Percentiles rank a stretch among this genome's conserved stretches.
Evolutionary conservation across 2,329 filamentous ascomycete genomes (phyloP).

Genomic region (Zymoseptoria ardabiliae): DNA sequence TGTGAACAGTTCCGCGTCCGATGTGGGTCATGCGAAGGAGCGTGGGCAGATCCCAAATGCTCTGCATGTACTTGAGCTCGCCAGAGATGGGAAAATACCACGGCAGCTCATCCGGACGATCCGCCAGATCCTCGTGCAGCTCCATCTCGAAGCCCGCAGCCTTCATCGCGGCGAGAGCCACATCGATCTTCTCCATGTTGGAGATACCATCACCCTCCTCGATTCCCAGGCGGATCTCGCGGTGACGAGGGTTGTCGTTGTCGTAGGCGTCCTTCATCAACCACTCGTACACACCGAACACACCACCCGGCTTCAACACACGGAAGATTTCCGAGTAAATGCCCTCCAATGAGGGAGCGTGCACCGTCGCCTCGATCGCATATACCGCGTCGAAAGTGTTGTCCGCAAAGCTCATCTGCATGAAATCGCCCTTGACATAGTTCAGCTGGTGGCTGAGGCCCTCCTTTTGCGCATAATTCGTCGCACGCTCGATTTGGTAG

Average conservation of each 20-base stretch:
- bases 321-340: conserved; percentile 94
- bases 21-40: conserved; percentile 84
- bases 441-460: conserved; percentile 69
- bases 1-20: conserved; percentile 69
- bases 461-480: conserved; percentile 73
- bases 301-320: conserved; percentile 89
- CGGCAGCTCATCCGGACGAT: conserved; percentile 64
- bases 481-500: conserved; percentile 96
- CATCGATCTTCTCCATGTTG: conserved; percentile 87
- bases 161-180: conserved; percentile 76
- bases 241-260: conserved; percentile 77
- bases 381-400: conserved; percentile 93
- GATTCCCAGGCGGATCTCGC: conserved; percentile 85
- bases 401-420: conserved; percentile 95
- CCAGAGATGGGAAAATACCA: conserved; percentile 95
- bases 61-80: conserved; percentile 74
- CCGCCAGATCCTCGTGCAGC: conserved; percentile 78
- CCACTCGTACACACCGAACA: conserved; percentile 98
- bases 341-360: conserved; percentile 81
- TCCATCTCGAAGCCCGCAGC: conserved; percentile 79
- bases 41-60: conserved; percentile 69
- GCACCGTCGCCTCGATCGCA: conserved; percentile 93
- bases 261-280: conserved; percentile 96
- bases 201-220: conserved; percentile 95
- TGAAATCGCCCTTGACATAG: conserved; percentile 95